phyloP scores from a whole-genome alignment of 805 yeast genomes.

The Wickerhamiella parazyma region DNA sequence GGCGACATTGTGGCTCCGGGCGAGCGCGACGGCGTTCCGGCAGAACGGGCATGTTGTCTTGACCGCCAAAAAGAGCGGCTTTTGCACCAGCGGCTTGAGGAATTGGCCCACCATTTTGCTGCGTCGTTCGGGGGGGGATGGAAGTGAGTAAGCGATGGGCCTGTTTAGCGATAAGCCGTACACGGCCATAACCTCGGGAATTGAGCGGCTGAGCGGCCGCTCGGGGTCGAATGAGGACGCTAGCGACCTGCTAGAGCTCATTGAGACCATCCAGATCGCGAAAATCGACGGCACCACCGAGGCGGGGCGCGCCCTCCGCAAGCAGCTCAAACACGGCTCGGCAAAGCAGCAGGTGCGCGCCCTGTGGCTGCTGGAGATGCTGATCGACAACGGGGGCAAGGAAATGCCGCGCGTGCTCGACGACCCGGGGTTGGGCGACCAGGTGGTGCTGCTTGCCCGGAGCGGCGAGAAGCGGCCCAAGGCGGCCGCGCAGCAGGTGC shows the following conservation, averaged over 20 bases:
- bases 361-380: conserved; percentile 44
- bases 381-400: conserved; percentile 41
- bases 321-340: conserved; percentile 76
- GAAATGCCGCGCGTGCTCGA: conserved; percentile 14
- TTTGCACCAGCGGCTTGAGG: conserved; percentile 9
- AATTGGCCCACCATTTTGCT: conserved; percentile 4
- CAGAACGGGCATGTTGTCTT: conserved; percentile 21
- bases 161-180: conserved; percentile 28
- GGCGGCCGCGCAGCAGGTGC: conserved; percentile 36
- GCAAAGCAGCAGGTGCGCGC: conserved; percentile 53
- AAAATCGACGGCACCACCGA: conserved; percentile 40
- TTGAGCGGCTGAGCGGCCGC: conserved; percentile 27
- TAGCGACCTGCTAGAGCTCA: conserved; percentile 42
- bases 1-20: conserved; percentile 12
- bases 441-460: conserved; percentile 36
- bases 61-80: conserved; percentile 18
- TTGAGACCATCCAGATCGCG: conserved; percentile 38
- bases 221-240: conserved; percentile 26
- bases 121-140: not conserved
- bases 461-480: conserved; percentile 31
- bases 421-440: conserved; percentile 18
- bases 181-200: conserved; percentile 31
- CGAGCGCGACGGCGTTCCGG: conserved; percentile 16
- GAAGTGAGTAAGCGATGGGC: conserved; percentile 14
- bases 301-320: conserved; percentile 83